Conservation (phyloP, 2,329 filamentous ascomycete genomes). For the Thermoascus crustaceus region DNA sequence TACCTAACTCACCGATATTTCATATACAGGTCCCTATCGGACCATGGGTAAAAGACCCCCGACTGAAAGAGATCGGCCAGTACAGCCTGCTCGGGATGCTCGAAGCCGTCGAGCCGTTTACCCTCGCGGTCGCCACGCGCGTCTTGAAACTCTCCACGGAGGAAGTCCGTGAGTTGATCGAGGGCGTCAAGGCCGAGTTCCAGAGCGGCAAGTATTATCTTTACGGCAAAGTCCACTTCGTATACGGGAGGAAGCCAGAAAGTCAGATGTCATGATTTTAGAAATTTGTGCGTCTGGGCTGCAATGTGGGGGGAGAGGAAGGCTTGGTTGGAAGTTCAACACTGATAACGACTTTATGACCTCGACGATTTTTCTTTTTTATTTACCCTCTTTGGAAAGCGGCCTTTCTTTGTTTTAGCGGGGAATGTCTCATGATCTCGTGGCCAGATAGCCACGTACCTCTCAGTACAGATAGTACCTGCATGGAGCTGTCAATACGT, state of each 20-base stretch:
- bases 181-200: conserved; percentile 21
- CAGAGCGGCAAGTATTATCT: conserved; percentile 19
- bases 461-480: too few species aligned
- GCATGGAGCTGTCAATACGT: too few species aligned
- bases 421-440: too few species aligned
- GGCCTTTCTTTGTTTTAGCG: too few species aligned
- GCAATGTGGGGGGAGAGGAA: too few species aligned
- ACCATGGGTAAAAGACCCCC: conserved; percentile 20
- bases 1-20: too few species aligned
- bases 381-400: too few species aligned
- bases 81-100: conserved; percentile 13
- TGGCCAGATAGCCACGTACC: too few species aligned
- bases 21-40: conserved; percentile 19
- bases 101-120: conserved; percentile 17
- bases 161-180: conserved; percentile 21
- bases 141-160: conserved; percentile 17
- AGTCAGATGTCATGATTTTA: neutral
- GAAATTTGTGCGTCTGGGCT: too few species aligned
- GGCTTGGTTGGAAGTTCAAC: too few species aligned
- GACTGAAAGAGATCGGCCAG: conserved; percentile 33
- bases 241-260: conserved; percentile 6
- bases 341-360: too few species aligned
- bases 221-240: conserved; percentile 13
- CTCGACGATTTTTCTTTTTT: too few species aligned
- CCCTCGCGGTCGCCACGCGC: conserved; percentile 17